Base-by-base conservation (phyloP, 2,329 filamentous ascomycete genomes). In the Fusarium algeriense region DNA sequence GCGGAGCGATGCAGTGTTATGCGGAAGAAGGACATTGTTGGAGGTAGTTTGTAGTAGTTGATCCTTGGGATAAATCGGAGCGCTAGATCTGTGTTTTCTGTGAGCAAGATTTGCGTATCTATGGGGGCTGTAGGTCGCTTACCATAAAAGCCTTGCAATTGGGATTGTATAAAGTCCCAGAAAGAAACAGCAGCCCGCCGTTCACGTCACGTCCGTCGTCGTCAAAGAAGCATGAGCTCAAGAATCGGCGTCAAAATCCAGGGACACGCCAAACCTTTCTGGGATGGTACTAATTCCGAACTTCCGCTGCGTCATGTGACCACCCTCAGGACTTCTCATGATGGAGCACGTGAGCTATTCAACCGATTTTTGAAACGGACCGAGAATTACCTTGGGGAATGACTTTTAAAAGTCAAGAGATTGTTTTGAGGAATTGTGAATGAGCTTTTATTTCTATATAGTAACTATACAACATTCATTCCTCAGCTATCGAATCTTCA, bases 1-100 rank as follows among this genome's bases (percentile, higher is more conserved):
- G 92, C 91, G 62, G 92, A 95, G 79, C 95, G 93, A 83, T 96
- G 89, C 62, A 97, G 92, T 52, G 94, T 97, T 81, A 98, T 93
- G 79, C 93, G 92, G 87, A 98, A 98, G 86, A 89, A 97, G 63
- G 90, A 86, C 91, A 94, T 94, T 64, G 44, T 62, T 55, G 53
- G 15, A 19, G 38, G 23, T 37, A 13, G 13, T 49, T 46, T 30
- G 49, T 14, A 23, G 30, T 32, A 20, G 43, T 49, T 45, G 44
- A n/a, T 61, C 26, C 46, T 32, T 55, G 11, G 32, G 12, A 43
- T 32, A 23, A 32, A 69, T 64, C 52, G 58, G 28, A 69, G 60
- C 60, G 69, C 38, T 67, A 44, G 41, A 50, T 62, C 69, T 71
- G 4, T 48, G 32, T 13, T 50, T 40, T 70, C 28, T 23, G 40